Base-by-base conservation (phyloP, 768 basidiomycete genomes). In the Amanita thiersii region DNA sequence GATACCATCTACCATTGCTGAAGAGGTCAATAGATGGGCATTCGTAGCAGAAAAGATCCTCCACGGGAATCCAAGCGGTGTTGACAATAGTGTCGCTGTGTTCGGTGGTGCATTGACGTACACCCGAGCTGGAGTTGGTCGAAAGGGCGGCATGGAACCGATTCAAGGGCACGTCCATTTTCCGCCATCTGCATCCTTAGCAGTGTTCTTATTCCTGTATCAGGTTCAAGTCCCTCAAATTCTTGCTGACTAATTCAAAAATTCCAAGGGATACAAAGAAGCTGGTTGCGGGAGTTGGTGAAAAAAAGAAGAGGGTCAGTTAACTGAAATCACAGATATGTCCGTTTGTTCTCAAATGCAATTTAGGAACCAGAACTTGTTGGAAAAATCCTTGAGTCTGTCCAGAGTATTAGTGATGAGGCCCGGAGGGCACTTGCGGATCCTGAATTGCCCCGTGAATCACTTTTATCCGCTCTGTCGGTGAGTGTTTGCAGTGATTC, bases 1-100 rank as follows among this genome's bases (percentile, higher is more conserved):
- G 42, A 68, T 91, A 50, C 66, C 83, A 14, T 68, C 65, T 26
- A 56, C 60, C 8, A 63, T 79, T 21, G 86, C 89, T 3, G 83
- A 92, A 49, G 70, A 81, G 48, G 81, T 93, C 50, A 97, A 99
- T 60, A 70, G 72, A 35, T 97, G 91, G 81, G 91, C 96, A 14
- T 98, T 96, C 62, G 68, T 97, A 39, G 75, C 84, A 8, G 96
- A 99, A 66, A 98, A 98, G 62, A 84, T 99, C 30, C 65, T 97
- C 38, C 96, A 99, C 57, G 96, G 96, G 0, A 98, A 86, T 54
- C 96, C 96, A 2, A 94, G 90, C 52, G 96, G 96, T 6, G 86
- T 99, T 17, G 96, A 99, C 59, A 98, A 99, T 59, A 86, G 92
- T 14, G 89, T 97, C 25, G 75, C 87, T 11, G 86, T 91, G 0